Percentiles rank a stretch among this genome's conserved stretches.
These are phyloP conservation scores for Paraleonurus japonicus DNA, from an alignment of 257 asterid genomes.

Conservation along the genomic window DNA sequence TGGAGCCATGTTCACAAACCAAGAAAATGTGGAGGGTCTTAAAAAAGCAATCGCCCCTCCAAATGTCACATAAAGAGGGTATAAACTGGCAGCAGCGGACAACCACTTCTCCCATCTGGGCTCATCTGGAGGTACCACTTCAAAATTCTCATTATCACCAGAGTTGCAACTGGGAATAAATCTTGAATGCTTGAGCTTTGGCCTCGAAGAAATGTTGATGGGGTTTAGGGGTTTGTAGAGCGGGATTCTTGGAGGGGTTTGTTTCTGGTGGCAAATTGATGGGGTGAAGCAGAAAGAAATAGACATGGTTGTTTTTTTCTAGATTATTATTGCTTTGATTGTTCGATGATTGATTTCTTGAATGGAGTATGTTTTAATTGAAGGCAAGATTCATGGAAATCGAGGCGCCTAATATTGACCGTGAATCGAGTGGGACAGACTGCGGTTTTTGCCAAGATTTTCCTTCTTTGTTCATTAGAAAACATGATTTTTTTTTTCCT, in stretches of 20 bases:
- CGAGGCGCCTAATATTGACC: slow-evolving; percentile 16
- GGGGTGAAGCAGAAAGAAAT: slow-evolving; percentile 49
- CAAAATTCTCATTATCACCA: slow-evolving; percentile 29
- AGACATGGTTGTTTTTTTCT: slow-evolving; percentile 46
- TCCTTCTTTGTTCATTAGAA: neutral
- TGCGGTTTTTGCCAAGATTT: neutral
- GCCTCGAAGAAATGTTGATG: slow-evolving; percentile 21
- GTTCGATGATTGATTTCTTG: neutral
- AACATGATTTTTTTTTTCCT: too few relatives aligned
- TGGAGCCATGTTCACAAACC: slow-evolving; percentile 75
- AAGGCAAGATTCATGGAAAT: neutral
- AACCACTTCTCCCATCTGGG: slow-evolving; percentile 64
- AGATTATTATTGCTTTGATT: neutral
- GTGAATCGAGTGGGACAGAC: slow-evolving; percentile 18
- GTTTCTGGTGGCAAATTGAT: slow-evolving; percentile 25
- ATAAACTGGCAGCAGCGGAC: slow-evolving; percentile 68
- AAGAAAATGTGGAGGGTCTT: slow-evolving; percentile 66
- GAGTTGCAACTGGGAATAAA: slow-evolving; percentile 5
- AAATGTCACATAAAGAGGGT: slow-evolving; percentile 77
- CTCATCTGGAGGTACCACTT: slow-evolving; percentile 34
- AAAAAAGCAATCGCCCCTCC: slow-evolving; percentile 73
- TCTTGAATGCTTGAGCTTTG: slow-evolving; percentile 25
- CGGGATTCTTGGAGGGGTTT: slow-evolving; percentile 28
- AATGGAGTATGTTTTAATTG: neutral
- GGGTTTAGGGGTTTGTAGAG: slow-evolving; percentile 35